phyloP scores from a whole-genome alignment of 2,329 filamentous ascomycete genomes.

The Fusarium papillatum region DNA sequence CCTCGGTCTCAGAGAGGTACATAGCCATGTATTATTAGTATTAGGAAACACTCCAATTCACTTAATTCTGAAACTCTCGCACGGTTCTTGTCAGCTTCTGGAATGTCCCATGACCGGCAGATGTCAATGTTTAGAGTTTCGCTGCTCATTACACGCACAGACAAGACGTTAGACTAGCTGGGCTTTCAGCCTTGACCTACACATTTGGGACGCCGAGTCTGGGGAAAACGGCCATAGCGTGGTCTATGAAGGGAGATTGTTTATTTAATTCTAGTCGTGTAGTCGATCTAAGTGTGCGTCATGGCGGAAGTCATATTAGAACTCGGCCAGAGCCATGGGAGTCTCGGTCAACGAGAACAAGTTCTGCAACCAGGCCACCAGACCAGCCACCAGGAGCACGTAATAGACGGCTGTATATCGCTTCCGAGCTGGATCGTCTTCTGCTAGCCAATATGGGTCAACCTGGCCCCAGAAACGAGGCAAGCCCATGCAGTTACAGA shows the following conservation, averaged over 20 bases:
- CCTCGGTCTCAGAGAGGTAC: slow-evolving; percentile 52
- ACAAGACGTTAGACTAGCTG: not conserved
- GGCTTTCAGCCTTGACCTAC: slow-evolving; percentile 9
- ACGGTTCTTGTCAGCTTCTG: not conserved
- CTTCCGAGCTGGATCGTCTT: slow-evolving; percentile 33
- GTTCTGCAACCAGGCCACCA: slow-evolving; percentile 76
- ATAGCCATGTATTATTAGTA: slow-evolving; percentile 6
- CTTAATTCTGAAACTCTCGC: not conserved
- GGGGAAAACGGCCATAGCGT: not conserved
- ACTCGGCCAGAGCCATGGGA: slow-evolving; percentile 45
- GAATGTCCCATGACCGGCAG: not conserved
- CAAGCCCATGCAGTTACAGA: slow-evolving; percentile 94
- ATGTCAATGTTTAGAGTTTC: not conserved
- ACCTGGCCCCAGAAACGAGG: slow-evolving; percentile 89
- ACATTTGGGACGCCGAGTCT: not conserved
- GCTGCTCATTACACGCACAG: slow-evolving; percentile 20
- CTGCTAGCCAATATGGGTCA: slow-evolving; percentile 61
- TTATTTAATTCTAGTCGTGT: not conserved
- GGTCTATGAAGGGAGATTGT: slow-evolving; percentile 20
- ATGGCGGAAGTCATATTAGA: slow-evolving; percentile 38
- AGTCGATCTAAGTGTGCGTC: not conserved
- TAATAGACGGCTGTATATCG: slow-evolving; percentile 87
- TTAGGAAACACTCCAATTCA: slow-evolving; percentile 12
- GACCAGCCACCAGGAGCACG: slow-evolving; percentile 78
- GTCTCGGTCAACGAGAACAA: slow-evolving; percentile 80